Evolutionary conservation across 2,329 filamentous ascomycete genomes (phyloP).

Genomic region (Ustulina deusta): DNA sequence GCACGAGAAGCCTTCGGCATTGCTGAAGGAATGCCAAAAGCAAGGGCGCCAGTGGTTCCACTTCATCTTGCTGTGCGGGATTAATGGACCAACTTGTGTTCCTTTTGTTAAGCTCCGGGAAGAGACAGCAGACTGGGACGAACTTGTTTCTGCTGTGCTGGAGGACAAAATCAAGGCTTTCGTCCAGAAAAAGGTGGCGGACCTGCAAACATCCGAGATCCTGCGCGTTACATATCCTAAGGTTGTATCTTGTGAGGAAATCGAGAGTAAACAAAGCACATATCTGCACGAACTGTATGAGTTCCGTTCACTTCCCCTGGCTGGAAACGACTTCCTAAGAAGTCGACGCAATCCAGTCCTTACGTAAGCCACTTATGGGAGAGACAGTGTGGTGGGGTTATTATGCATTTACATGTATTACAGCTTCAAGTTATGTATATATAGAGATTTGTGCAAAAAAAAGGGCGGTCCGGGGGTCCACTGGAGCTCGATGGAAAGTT

Average conservation of each 20-base stretch:
- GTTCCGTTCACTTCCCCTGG: too few species aligned
- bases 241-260: too few species aligned
- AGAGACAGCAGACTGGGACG: slow-evolving; percentile 30
- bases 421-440: neutral
- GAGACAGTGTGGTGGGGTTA: too few species aligned
- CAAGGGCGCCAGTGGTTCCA: slow-evolving; percentile 27
- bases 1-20: slow-evolving; percentile 24
- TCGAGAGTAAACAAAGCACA: too few species aligned
- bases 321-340: neutral
- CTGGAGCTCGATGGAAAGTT: too few species aligned
- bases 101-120: slow-evolving; percentile 29
- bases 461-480: too few species aligned
- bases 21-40: slow-evolving; percentile 19
- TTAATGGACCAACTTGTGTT: slow-evolving; percentile 27
- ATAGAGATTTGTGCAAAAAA: too few species aligned
- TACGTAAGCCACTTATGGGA: too few species aligned
- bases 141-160: slow-evolving; percentile 25
- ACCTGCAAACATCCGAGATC: slow-evolving; percentile 20
- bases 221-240: too few species aligned
- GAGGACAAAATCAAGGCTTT: slow-evolving; percentile 21
- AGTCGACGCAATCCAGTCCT: neutral
- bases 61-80: slow-evolving; percentile 28
- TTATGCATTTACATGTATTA: neutral
- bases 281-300: too few species aligned
- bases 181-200: slow-evolving; percentile 19